Percentiles rank a stretch among this genome's conserved stretches.
phyloP scores from a whole-genome alignment of 1,284 basidiomycete genomes.

The Pterula multifida region DNA sequence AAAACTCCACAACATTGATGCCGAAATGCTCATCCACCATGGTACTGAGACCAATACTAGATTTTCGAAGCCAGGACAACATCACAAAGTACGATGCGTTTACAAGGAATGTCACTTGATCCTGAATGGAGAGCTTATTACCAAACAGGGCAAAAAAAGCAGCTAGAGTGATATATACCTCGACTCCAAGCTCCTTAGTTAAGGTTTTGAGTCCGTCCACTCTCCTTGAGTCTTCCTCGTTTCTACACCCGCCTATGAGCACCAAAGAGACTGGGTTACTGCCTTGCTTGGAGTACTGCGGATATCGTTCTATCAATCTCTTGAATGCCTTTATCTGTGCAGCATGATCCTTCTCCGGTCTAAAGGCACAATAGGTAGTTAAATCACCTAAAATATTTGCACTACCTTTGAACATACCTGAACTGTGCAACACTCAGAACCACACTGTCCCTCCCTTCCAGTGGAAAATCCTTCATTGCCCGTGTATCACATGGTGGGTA shows the following conservation, averaged over 20 bases:
- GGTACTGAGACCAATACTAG: slow-evolving; percentile 85
- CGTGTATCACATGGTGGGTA: slow-evolving; percentile 91
- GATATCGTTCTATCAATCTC: slow-evolving; percentile 44
- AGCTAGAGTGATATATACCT: slow-evolving; percentile 29
- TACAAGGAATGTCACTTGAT: slow-evolving; percentile 67
- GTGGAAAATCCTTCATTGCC: slow-evolving; percentile 52
- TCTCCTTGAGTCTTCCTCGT: slow-evolving; percentile 62
- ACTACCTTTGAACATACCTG: slow-evolving; percentile 34
- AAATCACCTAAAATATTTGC: slow-evolving; percentile 1
- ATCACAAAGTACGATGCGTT: slow-evolving; percentile 75
- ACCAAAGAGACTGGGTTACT: slow-evolving; percentile 38
- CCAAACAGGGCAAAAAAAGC: background rate
- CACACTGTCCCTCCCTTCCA: slow-evolving; percentile 52
- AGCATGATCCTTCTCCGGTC: slow-evolving; percentile 92
- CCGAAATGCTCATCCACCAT: slow-evolving; percentile 99
- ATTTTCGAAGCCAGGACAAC: slow-evolving; percentile 53
- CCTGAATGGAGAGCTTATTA: slow-evolving; percentile 23
- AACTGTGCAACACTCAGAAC: slow-evolving; percentile 89
- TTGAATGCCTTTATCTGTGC: slow-evolving; percentile 70
- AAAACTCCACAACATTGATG: slow-evolving; percentile 96
- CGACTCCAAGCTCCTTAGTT: slow-evolving; percentile 51
- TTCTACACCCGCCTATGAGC: slow-evolving; percentile 78
- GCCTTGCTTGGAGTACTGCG: slow-evolving; percentile 33
- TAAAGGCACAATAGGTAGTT: slow-evolving; percentile 15
- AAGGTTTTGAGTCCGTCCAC: slow-evolving; percentile 51